Percentiles rank a stretch among this genome's conserved stretches.
phyloP scores from a whole-genome alignment of 2,329 filamentous ascomycete genomes.

The Trichoderma arundinaceum region DNA sequence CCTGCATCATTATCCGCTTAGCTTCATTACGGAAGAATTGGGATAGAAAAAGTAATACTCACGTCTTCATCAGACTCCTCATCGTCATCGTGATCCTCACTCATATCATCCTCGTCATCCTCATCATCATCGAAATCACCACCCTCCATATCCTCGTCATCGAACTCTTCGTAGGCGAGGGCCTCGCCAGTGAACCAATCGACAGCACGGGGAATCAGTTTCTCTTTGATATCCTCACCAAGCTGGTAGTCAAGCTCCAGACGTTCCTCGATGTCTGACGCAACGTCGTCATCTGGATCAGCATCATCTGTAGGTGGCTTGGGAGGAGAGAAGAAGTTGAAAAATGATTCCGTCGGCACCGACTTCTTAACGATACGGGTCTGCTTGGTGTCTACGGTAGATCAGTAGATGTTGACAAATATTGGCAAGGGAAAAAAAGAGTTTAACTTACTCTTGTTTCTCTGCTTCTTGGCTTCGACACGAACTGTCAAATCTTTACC shows the following conservation, averaged over 20 bases:
- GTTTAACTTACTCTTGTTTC: conserved; percentile 82
- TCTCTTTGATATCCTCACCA: conserved; percentile 99
- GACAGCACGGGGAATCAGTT: conserved; percentile 96
- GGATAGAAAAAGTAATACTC: conserved; percentile 41
- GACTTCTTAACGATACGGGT: conserved; percentile 99
- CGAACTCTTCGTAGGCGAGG: conserved; percentile 92
- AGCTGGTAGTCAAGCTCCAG: conserved; percentile 98
- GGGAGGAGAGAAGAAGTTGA: conserved; percentile 98
- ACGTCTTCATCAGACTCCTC: conserved; percentile 81
- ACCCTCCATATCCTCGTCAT: conserved; percentile 80
- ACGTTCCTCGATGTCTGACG: conserved; percentile 93
- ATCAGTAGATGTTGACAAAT: background rate
- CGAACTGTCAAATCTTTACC: conserved; percentile 93
- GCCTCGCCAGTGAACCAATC: conserved; percentile 99
- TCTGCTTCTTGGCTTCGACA: conserved; percentile 98
- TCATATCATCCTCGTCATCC: conserved; percentile 86
- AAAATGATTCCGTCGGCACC: conserved; percentile 97
- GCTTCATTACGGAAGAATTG: conserved; percentile 29
- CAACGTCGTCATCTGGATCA: conserved; percentile 74
- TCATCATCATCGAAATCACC: conserved; percentile 89
- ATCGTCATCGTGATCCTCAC: conserved; percentile 83
- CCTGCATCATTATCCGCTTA: conserved; percentile 55
- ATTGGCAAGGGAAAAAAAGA: background rate
- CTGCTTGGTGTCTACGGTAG: conserved; percentile 86
- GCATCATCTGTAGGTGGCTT: conserved; percentile 77